Conservation (phyloP, 169 alveolate species). For the Cryptosporidium muris region DNA sequence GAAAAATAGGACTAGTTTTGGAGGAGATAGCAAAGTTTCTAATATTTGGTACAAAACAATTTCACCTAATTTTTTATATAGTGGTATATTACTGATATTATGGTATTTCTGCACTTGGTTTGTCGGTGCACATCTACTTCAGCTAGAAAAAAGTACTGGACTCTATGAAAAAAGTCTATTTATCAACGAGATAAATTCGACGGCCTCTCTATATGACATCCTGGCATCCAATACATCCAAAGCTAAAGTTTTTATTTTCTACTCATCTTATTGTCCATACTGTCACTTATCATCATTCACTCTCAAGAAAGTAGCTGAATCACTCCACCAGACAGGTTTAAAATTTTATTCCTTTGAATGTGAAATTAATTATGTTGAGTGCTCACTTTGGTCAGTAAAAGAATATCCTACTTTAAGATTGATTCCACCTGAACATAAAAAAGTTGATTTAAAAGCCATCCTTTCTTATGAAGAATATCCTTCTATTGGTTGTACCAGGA, state of each 20-base stretch:
- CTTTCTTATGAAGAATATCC: slow-evolving; percentile 28
- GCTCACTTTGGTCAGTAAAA: slow-evolving; percentile 50
- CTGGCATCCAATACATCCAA: background rate
- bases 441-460: slow-evolving; percentile 15
- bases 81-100: slow-evolving; percentile 11
- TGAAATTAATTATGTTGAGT: slow-evolving; percentile 50
- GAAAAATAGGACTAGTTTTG: background rate
- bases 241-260: slow-evolving; percentile 47
- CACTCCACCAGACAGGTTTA: slow-evolving; percentile 23
- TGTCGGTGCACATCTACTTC: slow-evolving; percentile 67
- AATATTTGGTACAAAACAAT: slow-evolving; percentile 7
- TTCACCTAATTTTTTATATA: slow-evolving; percentile 24
- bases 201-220: slow-evolving; percentile 12
- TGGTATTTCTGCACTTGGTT: slow-evolving; percentile 68
- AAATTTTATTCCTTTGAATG: slow-evolving; percentile 62
- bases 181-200: slow-evolving; percentile 36
- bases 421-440: slow-evolving; percentile 7
- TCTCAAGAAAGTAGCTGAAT: slow-evolving; percentile 63
- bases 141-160: slow-evolving; percentile 47
- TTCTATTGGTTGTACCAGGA: slow-evolving; percentile 46
- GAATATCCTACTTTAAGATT: slow-evolving; percentile 52
- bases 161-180: slow-evolving; percentile 26
- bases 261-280: slow-evolving; percentile 55
- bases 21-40: background rate
- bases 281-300: slow-evolving; percentile 51